These are phyloP conservation scores for Mallotus japonicus DNA, from an alignment of 441 rosid genomes.

Conservation along the genomic window DNA sequence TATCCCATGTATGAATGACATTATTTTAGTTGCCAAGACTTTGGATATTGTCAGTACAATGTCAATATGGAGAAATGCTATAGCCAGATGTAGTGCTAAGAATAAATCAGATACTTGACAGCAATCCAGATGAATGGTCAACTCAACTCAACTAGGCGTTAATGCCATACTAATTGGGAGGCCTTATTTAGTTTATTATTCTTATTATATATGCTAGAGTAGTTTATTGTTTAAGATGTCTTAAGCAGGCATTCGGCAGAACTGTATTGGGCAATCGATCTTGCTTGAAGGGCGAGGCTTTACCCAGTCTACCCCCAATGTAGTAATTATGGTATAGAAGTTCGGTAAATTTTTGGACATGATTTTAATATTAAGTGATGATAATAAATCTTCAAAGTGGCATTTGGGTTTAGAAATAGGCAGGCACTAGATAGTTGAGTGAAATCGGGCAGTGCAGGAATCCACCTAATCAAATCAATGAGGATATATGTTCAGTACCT, in stretches of 20 bases:
- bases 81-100: not conserved
- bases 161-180: not conserved
- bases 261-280: not conserved
- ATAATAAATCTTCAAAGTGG: not conserved
- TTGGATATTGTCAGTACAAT: not conserved
- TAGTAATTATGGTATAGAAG: not conserved
- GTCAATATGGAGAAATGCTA: not conserved
- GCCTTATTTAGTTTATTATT: not conserved
- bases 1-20: not conserved
- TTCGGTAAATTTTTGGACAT: not conserved
- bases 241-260: not conserved
- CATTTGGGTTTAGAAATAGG: not conserved
- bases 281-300: not conserved
- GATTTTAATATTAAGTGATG: not conserved
- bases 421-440: not conserved
- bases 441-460: not conserved
- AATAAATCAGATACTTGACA: not conserved
- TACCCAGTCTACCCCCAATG: too few species aligned
- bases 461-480: too few species aligned
- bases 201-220: not conserved
- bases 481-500: not conserved
- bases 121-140: not conserved
- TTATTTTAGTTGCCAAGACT: not conserved
- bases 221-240: not conserved
- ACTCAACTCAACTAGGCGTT: not conserved